Base-by-base conservation (phyloP, 2,329 filamentous ascomycete genomes). In the Sporothrix sp. region DNA sequence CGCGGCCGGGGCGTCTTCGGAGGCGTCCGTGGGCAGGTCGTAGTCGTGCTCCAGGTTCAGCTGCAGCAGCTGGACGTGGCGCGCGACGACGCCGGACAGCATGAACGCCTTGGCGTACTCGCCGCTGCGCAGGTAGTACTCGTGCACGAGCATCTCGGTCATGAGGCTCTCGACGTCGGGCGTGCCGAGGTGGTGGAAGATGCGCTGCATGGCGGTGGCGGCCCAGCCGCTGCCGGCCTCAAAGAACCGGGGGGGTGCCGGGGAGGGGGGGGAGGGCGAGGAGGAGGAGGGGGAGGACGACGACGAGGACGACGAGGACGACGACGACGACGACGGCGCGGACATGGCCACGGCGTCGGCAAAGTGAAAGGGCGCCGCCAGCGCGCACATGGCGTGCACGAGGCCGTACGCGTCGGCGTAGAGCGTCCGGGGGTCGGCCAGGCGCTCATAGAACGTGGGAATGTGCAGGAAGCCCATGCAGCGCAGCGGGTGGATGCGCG, bases 401-500 rank as follows among this genome's bases (percentile, higher is more conserved):
- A 54, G 50, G 9, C 52, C 52, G 16, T 40, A 50, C 8, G 33
- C 36, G 42, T 54, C 50, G 38, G 25, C 37, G 16, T 52, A 46
- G 6, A 49, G 23, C 1, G 42, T 18, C 14, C 27, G 23, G 7
- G 40, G 38, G 10, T 51, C 48, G 37, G 54, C 50, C 9, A 60
- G 39, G 6, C 57, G 52, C 40, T 55, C 53, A 35, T 57, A 38
- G 13, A 59, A 58, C 5, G 54, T 53, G 4, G 56, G 54, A 50
- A 52, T 59, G 46, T 60, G 59, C 37, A 60, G 39, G 20, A 60
- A 60, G n/a, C 56, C 57, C 25, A 60, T 52, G 28, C 49, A 60
- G 11, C 58, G 55, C 8, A 59, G 46, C n/a, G 51, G 49, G 36
- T 60, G 57, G 18, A 59, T 49, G 16, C 56, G 58, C 32, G 40